Evolutionary conservation across 164 flowering plant species (phyloP).

Genomic region (Echeveria elegans): DNA sequence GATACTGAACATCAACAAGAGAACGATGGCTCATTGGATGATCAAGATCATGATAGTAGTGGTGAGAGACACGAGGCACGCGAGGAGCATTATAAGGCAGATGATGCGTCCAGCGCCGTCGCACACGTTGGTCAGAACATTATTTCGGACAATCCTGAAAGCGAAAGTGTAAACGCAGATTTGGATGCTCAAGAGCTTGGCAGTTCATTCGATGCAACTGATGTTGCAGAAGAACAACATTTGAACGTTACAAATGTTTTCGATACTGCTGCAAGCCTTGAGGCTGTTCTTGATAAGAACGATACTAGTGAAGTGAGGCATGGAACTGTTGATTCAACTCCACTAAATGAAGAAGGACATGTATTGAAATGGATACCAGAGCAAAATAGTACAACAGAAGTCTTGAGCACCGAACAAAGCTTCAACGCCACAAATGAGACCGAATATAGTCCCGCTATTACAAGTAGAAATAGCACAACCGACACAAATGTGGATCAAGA

Average conservation of each 20-base stretch:
- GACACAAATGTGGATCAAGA: neutral
- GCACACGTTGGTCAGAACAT: constrained; percentile 27
- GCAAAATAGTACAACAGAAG: neutral
- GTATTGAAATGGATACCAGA: neutral
- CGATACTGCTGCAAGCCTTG: constrained; percentile 8
- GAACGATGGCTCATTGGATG: constrained; percentile 24
- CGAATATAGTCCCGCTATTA: neutral
- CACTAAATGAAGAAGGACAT: neutral
- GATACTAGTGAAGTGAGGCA: constrained; percentile 14
- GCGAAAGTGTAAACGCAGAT: constrained; percentile 10
- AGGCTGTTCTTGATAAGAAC: constrained; percentile 1
- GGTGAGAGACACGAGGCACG: constrained; percentile 55
- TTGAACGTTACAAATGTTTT: constrained; percentile 9
- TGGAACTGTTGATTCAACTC: constrained; percentile 2
- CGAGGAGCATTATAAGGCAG: constrained; percentile 77
- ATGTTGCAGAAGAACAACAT: neutral
- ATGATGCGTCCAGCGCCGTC: constrained; percentile 76
- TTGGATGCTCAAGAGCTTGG: constrained; percentile 11
- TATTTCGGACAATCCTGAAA: constrained; percentile 10
- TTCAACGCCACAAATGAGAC: neutral
- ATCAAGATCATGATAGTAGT: constrained; percentile 36
- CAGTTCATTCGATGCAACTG: constrained; percentile 9
- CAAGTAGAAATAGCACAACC: neutral
- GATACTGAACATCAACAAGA: constrained; percentile 17
- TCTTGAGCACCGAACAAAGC: neutral